Conservation (phyloP, 768 basidiomycete species). For the Rossbeevera mucosa region DNA sequence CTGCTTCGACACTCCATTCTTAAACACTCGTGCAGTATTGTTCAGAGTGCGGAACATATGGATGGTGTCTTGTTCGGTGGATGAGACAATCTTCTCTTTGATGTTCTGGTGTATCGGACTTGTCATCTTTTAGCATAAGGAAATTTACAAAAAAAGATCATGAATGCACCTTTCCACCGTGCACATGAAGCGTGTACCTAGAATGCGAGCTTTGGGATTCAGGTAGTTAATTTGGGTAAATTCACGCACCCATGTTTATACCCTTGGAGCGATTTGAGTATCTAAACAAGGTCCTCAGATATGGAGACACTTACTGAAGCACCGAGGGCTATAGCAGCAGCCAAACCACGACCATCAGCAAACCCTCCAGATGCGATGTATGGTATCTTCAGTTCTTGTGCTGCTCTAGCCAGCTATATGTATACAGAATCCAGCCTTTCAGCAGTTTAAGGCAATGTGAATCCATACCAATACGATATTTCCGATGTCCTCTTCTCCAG, state of each 20-base stretch:
- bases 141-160: not conserved
- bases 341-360: slow-evolving; percentile 81
- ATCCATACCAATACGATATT: slow-evolving; percentile 68
- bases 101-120: slow-evolving; percentile 86
- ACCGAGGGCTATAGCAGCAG: slow-evolving; percentile 75
- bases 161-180: slow-evolving; percentile 67
- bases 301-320: slow-evolving; percentile 54
- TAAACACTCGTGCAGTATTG: slow-evolving; percentile 83
- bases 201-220: not conserved
- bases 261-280: slow-evolving; percentile 44
- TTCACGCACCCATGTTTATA: slow-evolving; percentile 65
- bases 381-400: slow-evolving; percentile 76
- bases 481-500: slow-evolving; percentile 92
- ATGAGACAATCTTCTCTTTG: slow-evolving; percentile 83
- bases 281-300: not conserved
- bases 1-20: slow-evolving; percentile 77
- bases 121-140: slow-evolving; percentile 1
- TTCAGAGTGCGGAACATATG: slow-evolving; percentile 88
- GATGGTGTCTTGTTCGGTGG: slow-evolving; percentile 76
- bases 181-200: slow-evolving; percentile 85
- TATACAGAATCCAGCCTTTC: slow-evolving; percentile 25
- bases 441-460: not conserved
- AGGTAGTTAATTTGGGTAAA: not conserved
- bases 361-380: slow-evolving; percentile 91
- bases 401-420: slow-evolving; percentile 75